These are phyloP conservation scores for Verticillium isaacii DNA, from an alignment of 2,329 filamentous ascomycete genomes.

Conservation along the genomic window DNA sequence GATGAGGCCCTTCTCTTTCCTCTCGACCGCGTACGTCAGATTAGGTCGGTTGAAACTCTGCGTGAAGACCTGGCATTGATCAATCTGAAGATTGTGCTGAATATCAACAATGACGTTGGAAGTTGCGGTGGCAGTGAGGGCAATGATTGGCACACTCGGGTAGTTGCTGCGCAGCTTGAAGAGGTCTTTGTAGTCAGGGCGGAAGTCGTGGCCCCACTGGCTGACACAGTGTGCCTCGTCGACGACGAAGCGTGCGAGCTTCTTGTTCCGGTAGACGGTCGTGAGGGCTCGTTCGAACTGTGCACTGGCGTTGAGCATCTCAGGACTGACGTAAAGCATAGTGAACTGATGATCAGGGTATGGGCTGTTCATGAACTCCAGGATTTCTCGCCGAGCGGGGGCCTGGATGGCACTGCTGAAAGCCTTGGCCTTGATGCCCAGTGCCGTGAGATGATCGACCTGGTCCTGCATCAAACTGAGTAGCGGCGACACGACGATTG, in stretches of 20 bases:
- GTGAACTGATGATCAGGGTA: slow-evolving; percentile 75
- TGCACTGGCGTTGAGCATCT: slow-evolving; percentile 86
- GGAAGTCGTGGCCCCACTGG: slow-evolving; percentile 98
- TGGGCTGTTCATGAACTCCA: slow-evolving; percentile 55
- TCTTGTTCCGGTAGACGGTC: slow-evolving; percentile 62
- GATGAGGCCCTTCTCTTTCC: slow-evolving; percentile 45
- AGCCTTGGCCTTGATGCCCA: slow-evolving; percentile 73
- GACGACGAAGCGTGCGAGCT: slow-evolving; percentile 87
- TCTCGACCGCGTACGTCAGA: slow-evolving; percentile 77
- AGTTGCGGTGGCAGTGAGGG: slow-evolving; percentile 91
- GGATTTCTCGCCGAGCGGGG: slow-evolving; percentile 60
- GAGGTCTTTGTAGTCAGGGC: slow-evolving; percentile 88
- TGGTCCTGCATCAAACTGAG: slow-evolving; percentile 98
- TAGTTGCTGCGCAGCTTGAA: slow-evolving; percentile 70
- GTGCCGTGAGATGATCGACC: slow-evolving; percentile 70
- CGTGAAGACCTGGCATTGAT: slow-evolving; percentile 70
- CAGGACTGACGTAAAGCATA: slow-evolving; percentile 90
- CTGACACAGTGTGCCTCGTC: slow-evolving; percentile 99
- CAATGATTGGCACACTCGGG: slow-evolving; percentile 82
- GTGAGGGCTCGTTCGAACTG: slow-evolving; percentile 62
- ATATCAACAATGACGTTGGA: slow-evolving; percentile 89
- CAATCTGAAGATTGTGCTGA: slow-evolving; percentile 83
- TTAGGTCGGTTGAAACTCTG: slow-evolving; percentile 99
- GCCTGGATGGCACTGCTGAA: slow-evolving; percentile 72
- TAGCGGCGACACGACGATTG: slow-evolving; percentile 89